Evolutionary conservation across 2,329 filamentous ascomycete genomes (phyloP).

Genomic region (Fusarium nanum): DNA sequence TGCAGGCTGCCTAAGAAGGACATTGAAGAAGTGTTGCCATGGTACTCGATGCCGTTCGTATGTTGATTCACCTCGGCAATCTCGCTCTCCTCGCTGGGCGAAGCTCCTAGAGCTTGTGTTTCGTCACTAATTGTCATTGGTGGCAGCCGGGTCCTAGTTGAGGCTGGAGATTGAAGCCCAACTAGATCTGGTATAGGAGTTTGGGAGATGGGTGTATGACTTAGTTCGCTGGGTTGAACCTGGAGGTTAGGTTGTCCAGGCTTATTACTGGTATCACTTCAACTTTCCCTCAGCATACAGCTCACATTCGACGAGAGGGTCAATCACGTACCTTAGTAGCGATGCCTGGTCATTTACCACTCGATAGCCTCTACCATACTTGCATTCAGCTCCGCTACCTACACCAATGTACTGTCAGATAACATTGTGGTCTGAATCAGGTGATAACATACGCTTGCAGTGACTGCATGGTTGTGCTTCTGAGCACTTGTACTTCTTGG

Average conservation of each 20-base stretch:
- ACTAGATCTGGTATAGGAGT: not conserved
- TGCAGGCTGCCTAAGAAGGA: constrained; percentile 2
- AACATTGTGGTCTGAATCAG: too few relatives aligned
- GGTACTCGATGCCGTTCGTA: constrained; percentile 9
- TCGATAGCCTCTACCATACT: constrained; percentile 12
- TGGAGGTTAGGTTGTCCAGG: not conserved
- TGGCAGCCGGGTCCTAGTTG: not conserved
- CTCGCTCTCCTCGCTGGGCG: constrained; percentile 12
- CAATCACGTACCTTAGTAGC: not conserved
- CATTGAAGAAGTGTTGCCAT: constrained; percentile 13
- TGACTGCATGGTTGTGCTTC: constrained; percentile 7
- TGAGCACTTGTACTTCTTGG: constrained; percentile 14
- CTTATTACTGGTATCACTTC: not conserved
- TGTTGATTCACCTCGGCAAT: constrained; percentile 12
- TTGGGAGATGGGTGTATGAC: not conserved
- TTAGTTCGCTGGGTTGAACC: not conserved
- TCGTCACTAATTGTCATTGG: not conserved
- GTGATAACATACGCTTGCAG: constrained; percentile 3
- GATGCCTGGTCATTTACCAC: not conserved
- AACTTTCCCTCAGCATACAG: not conserved
- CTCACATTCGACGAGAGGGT: not conserved
- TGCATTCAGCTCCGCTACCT: constrained; percentile 8
- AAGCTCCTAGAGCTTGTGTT: not conserved
- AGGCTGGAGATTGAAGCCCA: not conserved
- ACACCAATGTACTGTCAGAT: not conserved